Conservation (phyloP, 1,284 basidiomycete genomes). For the Malassezia cuniculi region DNA sequence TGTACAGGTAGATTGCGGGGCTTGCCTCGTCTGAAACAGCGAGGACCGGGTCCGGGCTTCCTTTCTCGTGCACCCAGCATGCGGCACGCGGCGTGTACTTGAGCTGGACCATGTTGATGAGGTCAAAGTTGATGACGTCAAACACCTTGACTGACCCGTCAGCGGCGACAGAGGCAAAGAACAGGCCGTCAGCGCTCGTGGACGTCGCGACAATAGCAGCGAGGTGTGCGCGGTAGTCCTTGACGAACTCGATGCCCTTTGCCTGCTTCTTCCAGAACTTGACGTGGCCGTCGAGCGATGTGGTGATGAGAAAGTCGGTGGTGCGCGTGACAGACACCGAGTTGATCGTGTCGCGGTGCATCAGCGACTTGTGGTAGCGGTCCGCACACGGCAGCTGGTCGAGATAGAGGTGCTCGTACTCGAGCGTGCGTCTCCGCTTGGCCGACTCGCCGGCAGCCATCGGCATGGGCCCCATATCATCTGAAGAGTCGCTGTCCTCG, state of each 20-base stretch:
- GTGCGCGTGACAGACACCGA: constrained; percentile 53
- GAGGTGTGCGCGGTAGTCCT: constrained; percentile 63
- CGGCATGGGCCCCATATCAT: constrained; percentile 12
- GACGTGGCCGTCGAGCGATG: constrained; percentile 83
- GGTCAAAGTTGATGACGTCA: constrained; percentile 96
- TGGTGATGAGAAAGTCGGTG: constrained; percentile 71
- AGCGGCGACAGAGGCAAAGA: constrained; percentile 61
- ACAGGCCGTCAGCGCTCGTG: constrained; percentile 79
- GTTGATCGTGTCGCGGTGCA: constrained; percentile 89
- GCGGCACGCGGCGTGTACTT: constrained; percentile 57
- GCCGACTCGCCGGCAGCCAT: neutral
- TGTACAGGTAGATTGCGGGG: constrained; percentile 73
- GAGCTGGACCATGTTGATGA: constrained; percentile 95
- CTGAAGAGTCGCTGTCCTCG: neutral
- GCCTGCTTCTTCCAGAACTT: constrained; percentile 99
- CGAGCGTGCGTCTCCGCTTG: constrained; percentile 45
- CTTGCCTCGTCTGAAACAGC: constrained; percentile 64
- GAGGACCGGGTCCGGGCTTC: constrained; percentile 72
- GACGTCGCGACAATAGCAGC: constrained; percentile 65
- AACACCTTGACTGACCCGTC: constrained; percentile 67
- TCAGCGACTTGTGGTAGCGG: constrained; percentile 92
- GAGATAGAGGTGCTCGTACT: constrained; percentile 70
- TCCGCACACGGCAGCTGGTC: constrained; percentile 82
- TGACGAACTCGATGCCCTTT: constrained; percentile 46
- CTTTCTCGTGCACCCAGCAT: constrained; percentile 50